Conservation (phyloP, 352 stramenopile genomes). For the Phytophthora capsici region DNA sequence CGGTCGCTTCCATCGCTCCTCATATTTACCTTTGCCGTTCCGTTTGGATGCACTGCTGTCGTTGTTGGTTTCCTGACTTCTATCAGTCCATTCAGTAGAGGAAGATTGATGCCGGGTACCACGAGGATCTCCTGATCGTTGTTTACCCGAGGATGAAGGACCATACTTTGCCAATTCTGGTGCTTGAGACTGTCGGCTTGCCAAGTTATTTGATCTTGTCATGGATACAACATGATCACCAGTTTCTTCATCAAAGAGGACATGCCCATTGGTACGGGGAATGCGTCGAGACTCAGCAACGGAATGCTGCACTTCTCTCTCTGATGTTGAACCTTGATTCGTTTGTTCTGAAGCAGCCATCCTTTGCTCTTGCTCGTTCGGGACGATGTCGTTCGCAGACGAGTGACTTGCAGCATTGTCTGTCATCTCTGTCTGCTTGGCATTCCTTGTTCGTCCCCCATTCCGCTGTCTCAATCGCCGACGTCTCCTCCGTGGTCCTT, state of each 20-base stretch:
- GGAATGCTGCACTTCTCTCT: background rate
- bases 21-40: constrained; percentile 43
- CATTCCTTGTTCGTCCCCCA: constrained; percentile 16
- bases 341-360: background rate
- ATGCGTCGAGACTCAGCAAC: constrained; percentile 16
- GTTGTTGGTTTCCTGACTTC: background rate
- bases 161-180: constrained; percentile 68
- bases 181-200: constrained; percentile 5
- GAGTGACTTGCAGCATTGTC: background rate
- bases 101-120: background rate
- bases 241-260: constrained; percentile 49
- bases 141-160: constrained; percentile 33
- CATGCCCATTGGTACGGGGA: constrained; percentile 36
- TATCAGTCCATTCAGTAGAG: background rate
- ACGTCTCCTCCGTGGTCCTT: constrained; percentile 30
- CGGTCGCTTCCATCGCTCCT: constrained; percentile 80
- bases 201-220: background rate
- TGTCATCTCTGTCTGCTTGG: constrained; percentile 6
- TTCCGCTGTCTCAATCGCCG: constrained; percentile 35
- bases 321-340: constrained; percentile 1
- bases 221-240: constrained; percentile 22
- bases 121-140: background rate
- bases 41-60: constrained; percentile 9
- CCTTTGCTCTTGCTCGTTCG: background rate
- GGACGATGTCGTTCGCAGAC: background rate